Evolutionary conservation across 305 asterid species (phyloP).

Genomic region (Solanum hybrid): DNA sequence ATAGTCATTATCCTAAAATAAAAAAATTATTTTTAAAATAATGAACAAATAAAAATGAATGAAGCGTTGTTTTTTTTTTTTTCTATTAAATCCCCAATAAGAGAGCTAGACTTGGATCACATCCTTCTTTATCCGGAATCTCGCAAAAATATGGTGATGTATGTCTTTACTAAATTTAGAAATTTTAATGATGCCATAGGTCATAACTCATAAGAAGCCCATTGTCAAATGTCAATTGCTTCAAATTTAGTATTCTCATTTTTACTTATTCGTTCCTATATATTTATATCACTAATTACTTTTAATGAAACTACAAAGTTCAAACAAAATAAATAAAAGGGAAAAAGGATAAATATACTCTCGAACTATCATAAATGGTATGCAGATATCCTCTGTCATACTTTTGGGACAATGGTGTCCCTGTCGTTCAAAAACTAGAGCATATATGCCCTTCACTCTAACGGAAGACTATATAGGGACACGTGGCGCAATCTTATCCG

Average conservation of each 20-base stretch:
- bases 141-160: conserved; percentile 18
- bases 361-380: no score
- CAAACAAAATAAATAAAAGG: background rate
- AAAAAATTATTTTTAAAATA: background rate
- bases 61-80: background rate
- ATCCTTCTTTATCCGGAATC: conserved; percentile 36
- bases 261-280: background rate
- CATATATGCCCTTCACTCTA: background rate
- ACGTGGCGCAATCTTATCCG: background rate
- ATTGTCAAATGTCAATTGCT: background rate
- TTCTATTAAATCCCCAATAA: background rate
- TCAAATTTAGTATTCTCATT: background rate
- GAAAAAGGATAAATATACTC: background rate
- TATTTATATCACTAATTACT: background rate
- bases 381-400: background rate
- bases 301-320: background rate
- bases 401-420: background rate
- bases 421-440: background rate
- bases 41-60: background rate
- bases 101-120: conserved; percentile 9
- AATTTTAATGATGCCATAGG: background rate
- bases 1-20: background rate
- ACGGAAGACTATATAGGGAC: background rate
- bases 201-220: background rate
- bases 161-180: conserved; percentile 28